Evolutionary conservation across 495 filamentous ascomycete genomes (phyloP), one percentile per base, ranked within the genome.

Genomic region (Xylaria bambusicola): DNA sequence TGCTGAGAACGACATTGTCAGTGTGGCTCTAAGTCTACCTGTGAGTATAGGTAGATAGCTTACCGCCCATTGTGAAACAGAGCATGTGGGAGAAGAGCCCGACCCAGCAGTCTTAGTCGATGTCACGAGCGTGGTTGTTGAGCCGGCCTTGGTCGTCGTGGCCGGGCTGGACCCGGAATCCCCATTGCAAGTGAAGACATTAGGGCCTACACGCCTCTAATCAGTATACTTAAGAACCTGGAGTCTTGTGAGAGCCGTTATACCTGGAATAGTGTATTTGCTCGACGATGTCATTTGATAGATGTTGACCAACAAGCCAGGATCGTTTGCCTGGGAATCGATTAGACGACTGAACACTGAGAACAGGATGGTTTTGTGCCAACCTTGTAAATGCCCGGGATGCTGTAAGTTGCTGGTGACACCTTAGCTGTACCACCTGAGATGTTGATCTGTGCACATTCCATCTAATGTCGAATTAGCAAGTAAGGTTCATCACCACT

Each of bases 391-490:
- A 73, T 71, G 17, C 73, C 74, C 3, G 74, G 74, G 18, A 77
- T 69, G 51, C 70, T 77, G 47, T 71, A 70, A 0, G 70, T 74
- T 33, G 71, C 66, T 0, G 73, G 73, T 8, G 67, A 47, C 48
- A 69, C 54, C 38, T 57, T 64, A 0, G 71, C 71, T 5, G 60
- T 62, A 31, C 67, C 67, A 1, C 77, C 75, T 2, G 72, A 73
- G 51, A 80, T 66, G 17, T 77, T 73, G 62, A 80, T 73, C 52
- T 80, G 77, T 10, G 76, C 76, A 50, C 75, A 80, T 65, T 79
- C 75, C 77, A 78, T 76, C 60, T 68, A 48, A 15, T 21, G 2
- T 13, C 21, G 13, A 29, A 60, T 74, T 60, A 70, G 53, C 60
- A 12, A 6, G 10, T 29, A 36, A 5, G 24, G 18, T 27, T 6